These are phyloP conservation scores for Syncephalastrum sp. DNA, from an alignment of 371 early-diverging fungal genomes.

Conservation along the genomic window DNA sequence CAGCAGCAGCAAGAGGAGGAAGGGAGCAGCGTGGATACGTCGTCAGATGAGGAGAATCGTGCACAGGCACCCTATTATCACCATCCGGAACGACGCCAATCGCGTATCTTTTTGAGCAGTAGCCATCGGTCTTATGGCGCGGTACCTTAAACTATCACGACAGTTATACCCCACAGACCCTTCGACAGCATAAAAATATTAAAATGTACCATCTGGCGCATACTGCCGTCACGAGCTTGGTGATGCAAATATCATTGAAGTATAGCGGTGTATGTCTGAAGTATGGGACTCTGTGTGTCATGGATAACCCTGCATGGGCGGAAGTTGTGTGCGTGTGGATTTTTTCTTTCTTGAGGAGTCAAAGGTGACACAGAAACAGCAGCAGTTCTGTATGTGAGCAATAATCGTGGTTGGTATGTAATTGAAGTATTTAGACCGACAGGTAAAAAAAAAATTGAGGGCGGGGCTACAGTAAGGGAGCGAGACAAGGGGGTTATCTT, in stretches of 20 bases:
- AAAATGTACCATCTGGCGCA: neutral
- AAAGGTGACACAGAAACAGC: too few species aligned
- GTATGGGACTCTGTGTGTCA: neutral
- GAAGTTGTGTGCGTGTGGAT: too few species aligned
- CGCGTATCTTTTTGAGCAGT: conserved; percentile 21
- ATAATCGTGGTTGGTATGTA: too few species aligned
- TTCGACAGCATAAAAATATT: neutral
- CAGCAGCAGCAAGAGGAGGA: conserved; percentile 22
- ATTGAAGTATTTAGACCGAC: too few species aligned
- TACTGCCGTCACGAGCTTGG: neutral
- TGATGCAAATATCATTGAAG: neutral
- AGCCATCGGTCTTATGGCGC: conserved; percentile 21
- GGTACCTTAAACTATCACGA: conserved; percentile 7
- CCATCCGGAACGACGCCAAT: conserved; percentile 53
- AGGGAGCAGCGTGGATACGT: conserved; percentile 27
- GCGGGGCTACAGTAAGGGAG: too few species aligned
- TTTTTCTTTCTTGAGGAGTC: conserved; percentile 1
- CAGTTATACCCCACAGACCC: neutral
- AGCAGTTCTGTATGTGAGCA: too few species aligned
- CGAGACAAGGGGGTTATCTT: too few species aligned
- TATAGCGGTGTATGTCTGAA: too few species aligned
- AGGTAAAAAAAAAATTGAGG: too few species aligned
- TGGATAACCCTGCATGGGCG: neutral
- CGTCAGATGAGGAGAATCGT: conserved; percentile 30
- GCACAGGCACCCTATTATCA: conserved; percentile 50